These are phyloP conservation scores for Aspergillus sp. DNA, from an alignment of 2,329 filamentous ascomycete species.

Conservation along the genomic window DNA sequence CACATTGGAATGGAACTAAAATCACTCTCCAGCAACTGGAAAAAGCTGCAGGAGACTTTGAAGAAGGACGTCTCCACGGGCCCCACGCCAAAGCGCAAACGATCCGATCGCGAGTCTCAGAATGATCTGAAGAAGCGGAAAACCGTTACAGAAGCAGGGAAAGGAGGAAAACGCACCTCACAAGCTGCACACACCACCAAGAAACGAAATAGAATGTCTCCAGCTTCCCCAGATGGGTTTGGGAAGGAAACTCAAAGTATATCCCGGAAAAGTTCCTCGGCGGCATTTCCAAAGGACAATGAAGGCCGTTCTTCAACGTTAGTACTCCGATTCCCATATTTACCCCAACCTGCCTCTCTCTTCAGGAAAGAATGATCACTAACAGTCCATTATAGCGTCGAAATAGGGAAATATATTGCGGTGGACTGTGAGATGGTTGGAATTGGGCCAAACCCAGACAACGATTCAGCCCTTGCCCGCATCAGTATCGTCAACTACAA, in stretches of 20 bases:
- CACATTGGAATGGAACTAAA: slow-evolving; percentile 42
- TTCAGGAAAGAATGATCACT: slow-evolving; percentile 8
- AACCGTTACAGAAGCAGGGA: slow-evolving; percentile 19
- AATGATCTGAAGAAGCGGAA: slow-evolving; percentile 37
- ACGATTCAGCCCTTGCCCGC: slow-evolving; percentile 75
- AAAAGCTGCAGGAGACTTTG: slow-evolving; percentile 49
- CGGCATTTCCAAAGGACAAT: slow-evolving; percentile 58
- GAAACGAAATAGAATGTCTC: slow-evolving; percentile 36
- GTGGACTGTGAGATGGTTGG: slow-evolving; percentile 99
- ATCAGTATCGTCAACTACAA: slow-evolving; percentile 93
- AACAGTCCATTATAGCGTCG: slow-evolving; percentile 49
- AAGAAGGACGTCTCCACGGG: slow-evolving; percentile 29
- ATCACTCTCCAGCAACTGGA: slow-evolving; percentile 51
- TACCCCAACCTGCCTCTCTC: neutral
- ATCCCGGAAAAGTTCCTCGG: slow-evolving; percentile 61
- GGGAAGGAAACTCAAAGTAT: slow-evolving; percentile 60
- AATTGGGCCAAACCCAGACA: slow-evolving; percentile 61
- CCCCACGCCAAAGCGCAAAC: slow-evolving; percentile 34
- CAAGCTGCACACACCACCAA: slow-evolving; percentile 19
- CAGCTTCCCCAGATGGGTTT: slow-evolving; percentile 16
- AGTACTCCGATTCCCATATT: slow-evolving; percentile 23
- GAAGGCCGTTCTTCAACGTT: slow-evolving; percentile 56
- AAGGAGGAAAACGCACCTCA: slow-evolving; percentile 16
- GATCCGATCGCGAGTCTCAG: slow-evolving; percentile 30
- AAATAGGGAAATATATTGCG: slow-evolving; percentile 85